Percentiles rank a stretch among this genome's conserved stretches.
Conservation (phyloP, 192 early-diverging fungal species). For the Nowakowskiella sp. region DNA sequence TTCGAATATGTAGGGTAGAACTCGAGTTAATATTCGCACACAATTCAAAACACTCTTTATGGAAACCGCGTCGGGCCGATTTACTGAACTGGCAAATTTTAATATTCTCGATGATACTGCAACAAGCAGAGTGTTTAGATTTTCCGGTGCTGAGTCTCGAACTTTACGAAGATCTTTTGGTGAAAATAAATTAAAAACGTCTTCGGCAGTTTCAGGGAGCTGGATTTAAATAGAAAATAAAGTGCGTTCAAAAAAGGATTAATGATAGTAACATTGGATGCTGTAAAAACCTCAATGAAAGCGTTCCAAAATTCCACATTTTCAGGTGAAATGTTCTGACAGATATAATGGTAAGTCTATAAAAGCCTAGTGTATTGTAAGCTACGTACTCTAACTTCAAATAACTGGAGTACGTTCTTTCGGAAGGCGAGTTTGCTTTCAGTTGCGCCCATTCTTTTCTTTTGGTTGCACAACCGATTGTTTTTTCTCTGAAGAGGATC, state of each 20-base stretch:
- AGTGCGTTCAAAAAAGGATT: slow-evolving; percentile 3
- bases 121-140: slow-evolving; percentile 65
- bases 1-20: slow-evolving; percentile 83
- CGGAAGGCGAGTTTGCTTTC: slow-evolving; percentile 85
- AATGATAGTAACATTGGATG: background rate
- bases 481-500: too few relatives aligned
- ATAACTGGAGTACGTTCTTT: slow-evolving; percentile 77
- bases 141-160: slow-evolving; percentile 64
- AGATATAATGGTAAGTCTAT: slow-evolving; percentile 5
- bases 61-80: slow-evolving; percentile 42
- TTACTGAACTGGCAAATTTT: slow-evolving; percentile 46
- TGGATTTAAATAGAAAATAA: slow-evolving; percentile 56
- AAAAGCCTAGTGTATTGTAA: background rate
- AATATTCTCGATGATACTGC: slow-evolving; percentile 36
- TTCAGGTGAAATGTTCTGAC: slow-evolving; percentile 6
- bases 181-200: slow-evolving; percentile 78
- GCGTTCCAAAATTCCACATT: background rate
- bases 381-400: slow-evolving; percentile 65
- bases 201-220: slow-evolving; percentile 67
- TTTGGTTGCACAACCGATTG: too few relatives aligned
- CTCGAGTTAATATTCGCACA: slow-evolving; percentile 69
- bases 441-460: slow-evolving; percentile 65
- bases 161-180: slow-evolving; percentile 75
- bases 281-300: background rate
- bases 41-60: slow-evolving; percentile 68